Conservation (phyloP, 2,329 filamentous ascomycete species). For the Fusarium sp. region DNA sequence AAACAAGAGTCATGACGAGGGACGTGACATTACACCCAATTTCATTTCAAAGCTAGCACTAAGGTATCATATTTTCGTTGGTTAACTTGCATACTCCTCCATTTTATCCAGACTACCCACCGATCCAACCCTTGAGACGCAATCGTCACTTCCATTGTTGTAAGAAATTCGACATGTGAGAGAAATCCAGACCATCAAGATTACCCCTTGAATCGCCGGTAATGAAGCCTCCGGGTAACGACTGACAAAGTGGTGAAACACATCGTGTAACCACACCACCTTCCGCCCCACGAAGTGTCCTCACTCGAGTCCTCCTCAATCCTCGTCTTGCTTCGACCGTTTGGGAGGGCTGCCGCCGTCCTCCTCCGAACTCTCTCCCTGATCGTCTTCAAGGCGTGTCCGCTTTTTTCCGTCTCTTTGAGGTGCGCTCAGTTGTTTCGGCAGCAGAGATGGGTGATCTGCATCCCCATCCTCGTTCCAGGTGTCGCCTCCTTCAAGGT, state of each 20-base stretch:
- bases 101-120: not conserved
- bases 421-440: not conserved
- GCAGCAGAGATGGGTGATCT: not conserved
- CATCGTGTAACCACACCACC: not conserved
- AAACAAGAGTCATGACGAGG: not conserved
- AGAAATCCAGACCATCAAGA: not conserved
- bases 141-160: not conserved
- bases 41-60: not conserved
- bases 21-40: not conserved
- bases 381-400: slow-evolving; percentile 11
- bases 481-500: not conserved
- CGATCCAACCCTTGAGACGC: not conserved
- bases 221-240: not conserved
- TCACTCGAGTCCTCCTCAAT: not conserved
- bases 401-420: slow-evolving; percentile 26
- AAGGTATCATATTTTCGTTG: not conserved
- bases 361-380: not conserved
- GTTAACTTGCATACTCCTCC: not conserved
- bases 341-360: slow-evolving; percentile 7
- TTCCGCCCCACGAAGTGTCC: not conserved
- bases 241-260: not conserved
- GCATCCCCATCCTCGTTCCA: slow-evolving; percentile 2
- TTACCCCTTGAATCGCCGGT: not conserved
- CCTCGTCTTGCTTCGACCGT: slow-evolving; percentile 10
- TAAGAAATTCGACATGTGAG: not conserved